Evolutionary conservation across 768 basidiomycete genomes (phyloP).

Genomic region (Mycena metata): DNA sequence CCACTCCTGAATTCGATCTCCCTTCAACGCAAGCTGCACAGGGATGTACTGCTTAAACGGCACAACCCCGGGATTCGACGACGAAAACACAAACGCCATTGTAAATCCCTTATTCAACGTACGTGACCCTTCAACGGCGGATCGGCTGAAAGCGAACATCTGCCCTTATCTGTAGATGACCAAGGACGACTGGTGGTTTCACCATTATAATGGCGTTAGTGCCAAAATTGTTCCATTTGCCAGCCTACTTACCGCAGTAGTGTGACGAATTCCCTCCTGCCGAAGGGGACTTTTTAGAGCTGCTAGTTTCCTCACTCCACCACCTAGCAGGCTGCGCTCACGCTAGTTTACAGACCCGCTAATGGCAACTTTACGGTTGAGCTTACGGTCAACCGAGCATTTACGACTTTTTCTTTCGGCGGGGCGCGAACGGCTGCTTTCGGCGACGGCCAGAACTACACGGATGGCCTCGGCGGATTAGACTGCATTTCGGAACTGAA

Average conservation of each 20-base stretch:
- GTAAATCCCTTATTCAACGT: constrained; percentile 54
- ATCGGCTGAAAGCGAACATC: neutral
- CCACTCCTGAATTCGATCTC: neutral
- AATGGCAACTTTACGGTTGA: constrained; percentile 59
- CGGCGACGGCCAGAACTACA: constrained; percentile 53
- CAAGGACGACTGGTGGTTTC: constrained; percentile 58
- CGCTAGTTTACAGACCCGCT: constrained; percentile 49
- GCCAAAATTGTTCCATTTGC: neutral
- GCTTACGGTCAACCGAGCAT: constrained; percentile 56
- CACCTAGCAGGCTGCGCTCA: neutral
- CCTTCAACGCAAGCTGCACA: neutral
- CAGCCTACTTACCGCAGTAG: constrained; percentile 38
- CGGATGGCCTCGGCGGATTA: constrained; percentile 43
- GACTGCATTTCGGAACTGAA: constrained; percentile 54
- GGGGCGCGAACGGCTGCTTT: constrained; percentile 43
- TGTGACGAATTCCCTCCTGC: constrained; percentile 62
- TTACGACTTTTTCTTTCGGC: constrained; percentile 54
- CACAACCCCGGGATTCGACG: constrained; percentile 46
- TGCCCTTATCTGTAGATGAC: constrained; percentile 47
- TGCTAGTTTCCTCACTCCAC: constrained; percentile 45
- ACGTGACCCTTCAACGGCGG: constrained; percentile 8
- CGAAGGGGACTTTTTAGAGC: constrained; percentile 57
- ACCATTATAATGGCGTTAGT: constrained; percentile 53
- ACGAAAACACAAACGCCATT: constrained; percentile 48
- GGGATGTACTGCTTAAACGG: constrained; percentile 56